Evolutionary conservation across 352 stramenopile species (phyloP), one percentile per base, ranked within the genome.

Genomic region (Pythium aquatile): DNA sequence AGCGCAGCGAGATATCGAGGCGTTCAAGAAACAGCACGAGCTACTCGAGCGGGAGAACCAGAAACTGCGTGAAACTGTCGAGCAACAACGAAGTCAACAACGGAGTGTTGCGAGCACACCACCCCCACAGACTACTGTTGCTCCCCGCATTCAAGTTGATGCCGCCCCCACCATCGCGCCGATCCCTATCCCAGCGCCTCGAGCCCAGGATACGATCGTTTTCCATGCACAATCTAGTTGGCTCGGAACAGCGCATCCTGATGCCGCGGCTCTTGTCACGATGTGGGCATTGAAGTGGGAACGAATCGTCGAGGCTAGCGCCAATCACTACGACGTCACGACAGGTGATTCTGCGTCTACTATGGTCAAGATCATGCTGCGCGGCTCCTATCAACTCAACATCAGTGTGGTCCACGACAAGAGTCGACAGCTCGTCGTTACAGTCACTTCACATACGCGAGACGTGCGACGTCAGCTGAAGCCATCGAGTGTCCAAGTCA

Each of bases 341-440:
- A 7, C 16, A 2, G 47, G 55, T 5, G 20, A 30, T 40, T 11
- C 16, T 16, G 20, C 4, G 13, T 24, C 16, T 11, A 53, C n/a
- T 1, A 16, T 29, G 11, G 53, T 61, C 52, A 53, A 49, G 17
- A 14, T 67, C 2, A 37, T 26, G 5, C n/a, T 35, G 17, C 40
- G 51, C 5, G 77, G 77, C 1, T 63, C 70, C 30, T 85, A 85
- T 48, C 75, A 85, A 63, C 58, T 83, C 5, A 85, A 81, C 39
- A 51, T 72, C 14, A 72, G 69, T 39, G 69, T 83, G 48, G 72
- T 64, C 13, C 77, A 85, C 60, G 70, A 72, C 17, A 73, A 47
- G 28, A 66, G 58, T 3, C 66, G 72, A 52, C 42, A 56, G 8
- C 61, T 86, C 32, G 49, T 52, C 2, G 51, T 82, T 14, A 55